Base-by-base conservation (phyloP, 768 basidiomycete species). In the Mycena maculata region DNA sequence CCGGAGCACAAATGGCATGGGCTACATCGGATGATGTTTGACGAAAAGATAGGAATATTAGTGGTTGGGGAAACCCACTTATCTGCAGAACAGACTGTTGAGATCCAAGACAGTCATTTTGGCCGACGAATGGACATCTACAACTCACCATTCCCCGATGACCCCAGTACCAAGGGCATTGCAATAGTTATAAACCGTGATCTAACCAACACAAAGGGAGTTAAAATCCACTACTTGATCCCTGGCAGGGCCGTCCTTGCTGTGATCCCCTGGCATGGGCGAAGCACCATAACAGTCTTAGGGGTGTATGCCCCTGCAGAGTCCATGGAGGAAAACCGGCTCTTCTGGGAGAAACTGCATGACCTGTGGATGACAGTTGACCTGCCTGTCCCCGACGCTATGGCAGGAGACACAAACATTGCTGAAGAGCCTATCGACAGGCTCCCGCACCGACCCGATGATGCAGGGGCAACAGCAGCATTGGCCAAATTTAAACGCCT, bases 141-240 rank as follows among this genome's bases (percentile, higher is more conserved):
- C n/a, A n/a, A n/a, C n/a, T n/a, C n/a, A n/a, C n/a, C n/a, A n/a
- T n/a, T n/a, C n/a, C n/a, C n/a, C n/a, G n/a, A n/a, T n/a, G n/a
- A n/a, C n/a, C n/a, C n/a, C n/a, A n/a, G n/a, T 13, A 48, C 39
- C 3, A 41, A 36, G 36, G 60, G 66, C 0, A 47, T 72, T 1
- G 73, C 71, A 0, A 50, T 74, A 1, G 50, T 71, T 0, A 23
- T 74, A 4, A 74, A 75, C 50, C 58, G 55, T 33, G 48, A 68
- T 30, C 2, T 54, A 3, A 59, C 57, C 0, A 64, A 64, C n/a
- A 39, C 47, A 0, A 11, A 38, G 1, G 49, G 44, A 0, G 58
- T 64, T 1, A 23, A 42, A 10, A 11, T 25, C 0, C 39, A 50
- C 16, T 58, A 64, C 48, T 30, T 68, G 15, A 68, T 64, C 1